Evolutionary conservation across 2,329 filamentous ascomycete genomes (phyloP), one percentile per base, ranked within the genome.

Genomic region (Talaromyces atroroseus): DNA sequence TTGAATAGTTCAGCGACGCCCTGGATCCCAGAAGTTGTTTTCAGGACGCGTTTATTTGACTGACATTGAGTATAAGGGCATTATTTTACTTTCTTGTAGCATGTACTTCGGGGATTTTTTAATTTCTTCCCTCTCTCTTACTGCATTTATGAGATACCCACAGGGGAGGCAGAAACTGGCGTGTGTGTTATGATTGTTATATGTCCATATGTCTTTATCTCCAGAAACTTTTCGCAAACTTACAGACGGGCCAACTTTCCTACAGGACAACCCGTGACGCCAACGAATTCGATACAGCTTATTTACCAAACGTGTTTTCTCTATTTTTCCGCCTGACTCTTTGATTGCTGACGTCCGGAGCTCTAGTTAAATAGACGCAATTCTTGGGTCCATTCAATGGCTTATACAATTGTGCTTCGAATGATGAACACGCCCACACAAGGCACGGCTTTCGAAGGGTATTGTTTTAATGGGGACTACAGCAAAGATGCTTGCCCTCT

Each of bases 221-320:
- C 45, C n/a, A 54, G 46, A 49, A 40, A 18, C 7, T 34, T 36
- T 53, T 46, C 18, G 26, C 34, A 46, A 49, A 23, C 26, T 42
- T 45, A 54, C 55, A 57, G 32, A 46, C 23, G 45, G 48, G 23
- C 24, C 38, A 44, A 20, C 52, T 38, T 50, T 32, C 21, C 48
- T 58, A 50, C 56, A 54, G 51, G 34, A 42, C n/a, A 24, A 38
- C 46, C 45, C 36, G 24, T 21, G 50, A 45, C 51, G 52, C 36
- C 56, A 49, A 54, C 46, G 21, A 58, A 57, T 49, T 49, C 56
- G 49, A 58, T 52, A 54, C 54, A 52, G 32, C 54, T 52, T 54
- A 40, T 54, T 49, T 49, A 42, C 47, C 34, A 38, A 32, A 49
- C n/a, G 20, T 16, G 20, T 32, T 42, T 42, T 18, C 10, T 18